phyloP scores from a whole-genome alignment of 805 yeast species.

The Saccharomycopsis capsularis region DNA sequence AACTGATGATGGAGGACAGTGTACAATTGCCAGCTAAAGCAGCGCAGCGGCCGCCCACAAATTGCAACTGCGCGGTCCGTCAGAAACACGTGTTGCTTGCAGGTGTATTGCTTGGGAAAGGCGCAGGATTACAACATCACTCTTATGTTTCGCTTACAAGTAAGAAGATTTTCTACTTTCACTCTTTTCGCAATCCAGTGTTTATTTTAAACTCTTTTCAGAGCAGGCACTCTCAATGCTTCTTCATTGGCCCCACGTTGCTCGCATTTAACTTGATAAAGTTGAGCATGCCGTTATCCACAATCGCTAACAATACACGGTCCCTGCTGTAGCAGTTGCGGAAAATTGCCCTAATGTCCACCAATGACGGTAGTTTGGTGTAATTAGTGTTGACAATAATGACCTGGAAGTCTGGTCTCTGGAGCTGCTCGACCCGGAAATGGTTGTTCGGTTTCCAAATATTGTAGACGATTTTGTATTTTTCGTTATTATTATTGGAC shows the following conservation, averaged over 20 bases:
- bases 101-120: too few species aligned
- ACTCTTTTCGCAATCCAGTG: too few species aligned
- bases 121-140: too few species aligned
- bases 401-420: constrained; percentile 62
- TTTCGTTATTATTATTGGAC: neutral
- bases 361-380: constrained; percentile 23
- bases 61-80: too few species aligned
- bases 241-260: constrained; percentile 6
- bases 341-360: constrained; percentile 27
- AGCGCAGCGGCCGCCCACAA: too few species aligned
- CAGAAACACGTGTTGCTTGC: too few species aligned
- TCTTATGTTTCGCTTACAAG: too few species aligned
- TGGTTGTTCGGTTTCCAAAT: constrained; percentile 72
- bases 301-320: constrained; percentile 43
- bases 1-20: too few species aligned
- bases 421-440: constrained; percentile 26
- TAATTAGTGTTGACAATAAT: constrained; percentile 40
- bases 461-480: constrained; percentile 37
- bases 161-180: too few species aligned
- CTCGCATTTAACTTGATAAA: constrained; percentile 31
- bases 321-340: constrained; percentile 35
- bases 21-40: too few species aligned
- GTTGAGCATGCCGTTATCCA: constrained; percentile 57
- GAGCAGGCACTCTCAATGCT: constrained; percentile 7
- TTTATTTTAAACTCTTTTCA: too few species aligned